Percentiles rank a stretch among this genome's conserved stretches.
These are phyloP conservation scores for Solanum sejunctum DNA, from an alignment of 257 asterid species.

Conservation along the genomic window DNA sequence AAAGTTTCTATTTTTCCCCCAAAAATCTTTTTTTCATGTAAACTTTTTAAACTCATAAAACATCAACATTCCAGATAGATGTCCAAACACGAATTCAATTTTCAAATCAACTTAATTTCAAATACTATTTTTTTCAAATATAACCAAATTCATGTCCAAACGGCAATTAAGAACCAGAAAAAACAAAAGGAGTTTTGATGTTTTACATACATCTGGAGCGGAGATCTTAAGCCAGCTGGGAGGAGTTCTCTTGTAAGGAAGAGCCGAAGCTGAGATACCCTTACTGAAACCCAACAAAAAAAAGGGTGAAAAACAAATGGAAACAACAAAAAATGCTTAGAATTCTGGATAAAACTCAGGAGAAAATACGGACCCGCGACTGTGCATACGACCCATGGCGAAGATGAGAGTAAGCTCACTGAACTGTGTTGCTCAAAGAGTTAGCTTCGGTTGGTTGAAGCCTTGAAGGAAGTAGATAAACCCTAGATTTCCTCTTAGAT, in stretches of 20 bases:
- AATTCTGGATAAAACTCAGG: too few species aligned
- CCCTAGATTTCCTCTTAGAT: slow-evolving; percentile 7
- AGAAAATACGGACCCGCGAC: slow-evolving; percentile 25
- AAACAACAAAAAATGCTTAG: not conserved
- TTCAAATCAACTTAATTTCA: not conserved
- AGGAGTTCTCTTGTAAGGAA: slow-evolving; percentile 75
- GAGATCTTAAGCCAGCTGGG: slow-evolving; percentile 51
- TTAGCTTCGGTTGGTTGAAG: not conserved
- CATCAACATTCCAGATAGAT: not conserved
- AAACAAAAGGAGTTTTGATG: not conserved
- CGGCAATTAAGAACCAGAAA: not conserved
- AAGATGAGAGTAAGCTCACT: not conserved
- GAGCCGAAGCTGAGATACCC: slow-evolving; percentile 21
- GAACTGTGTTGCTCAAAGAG: not conserved
- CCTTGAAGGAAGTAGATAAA: not conserved
- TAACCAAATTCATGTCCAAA: not conserved
- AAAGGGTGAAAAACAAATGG: too few species aligned
- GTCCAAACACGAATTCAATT: not conserved
- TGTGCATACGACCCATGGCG: slow-evolving; percentile 17
- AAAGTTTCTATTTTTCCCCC: not conserved
- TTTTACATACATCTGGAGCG: slow-evolving; percentile 36
- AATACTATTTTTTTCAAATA: not conserved
- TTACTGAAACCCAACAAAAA: slow-evolving; percentile 25
- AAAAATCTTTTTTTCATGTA: not conserved
- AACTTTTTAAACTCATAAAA: too few species aligned